Conservation (phyloP, 1,284 basidiomycete species). For the Ganoderma meredithae region DNA sequence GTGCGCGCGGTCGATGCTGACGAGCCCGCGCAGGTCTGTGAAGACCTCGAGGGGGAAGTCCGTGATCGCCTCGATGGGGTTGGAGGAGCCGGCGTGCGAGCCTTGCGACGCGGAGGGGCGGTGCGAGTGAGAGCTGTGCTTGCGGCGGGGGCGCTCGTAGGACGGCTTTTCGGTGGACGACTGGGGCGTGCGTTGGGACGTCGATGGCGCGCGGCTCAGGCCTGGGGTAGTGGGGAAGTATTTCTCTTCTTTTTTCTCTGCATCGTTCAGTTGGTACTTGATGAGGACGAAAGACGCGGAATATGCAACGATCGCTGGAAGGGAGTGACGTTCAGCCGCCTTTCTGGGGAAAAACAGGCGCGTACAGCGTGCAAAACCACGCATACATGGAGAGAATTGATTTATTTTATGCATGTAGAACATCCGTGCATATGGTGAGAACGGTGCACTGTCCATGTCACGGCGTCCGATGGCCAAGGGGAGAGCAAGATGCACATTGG, state of each 20-base stretch:
- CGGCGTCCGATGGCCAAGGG: no score
- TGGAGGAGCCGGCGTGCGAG: slow-evolving; percentile 13
- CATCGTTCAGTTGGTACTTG: slow-evolving; percentile 41
- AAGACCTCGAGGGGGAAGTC: slow-evolving; percentile 25
- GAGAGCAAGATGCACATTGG: no score
- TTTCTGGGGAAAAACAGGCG: no score
- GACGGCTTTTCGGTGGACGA: slow-evolving; percentile 6
- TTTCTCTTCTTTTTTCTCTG: slow-evolving; percentile 34
- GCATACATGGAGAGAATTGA: neutral
- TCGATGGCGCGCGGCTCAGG: slow-evolving; percentile 1
- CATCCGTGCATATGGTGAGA: no score
- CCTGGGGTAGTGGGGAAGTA: neutral
- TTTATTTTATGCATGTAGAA: neutral
- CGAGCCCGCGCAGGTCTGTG: slow-evolving; percentile 30
- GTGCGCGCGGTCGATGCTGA: slow-evolving; percentile 28
- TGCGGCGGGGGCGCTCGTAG: slow-evolving; percentile 8
- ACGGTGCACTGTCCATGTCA: no score
- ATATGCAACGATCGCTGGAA: slow-evolving; percentile 44
- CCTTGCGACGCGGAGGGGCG: slow-evolving; percentile 16
- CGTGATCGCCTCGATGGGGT: slow-evolving; percentile 20
- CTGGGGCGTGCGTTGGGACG: slow-evolving; percentile 2
- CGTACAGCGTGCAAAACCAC: neutral
- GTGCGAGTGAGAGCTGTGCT: slow-evolving; percentile 9
- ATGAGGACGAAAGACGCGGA: slow-evolving; percentile 45
- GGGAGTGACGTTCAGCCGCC: neutral